Percentiles rank a stretch among this genome's conserved stretches.
Evolutionary conservation across 2,329 filamentous ascomycete genomes (phyloP).

Genomic region (Fusarium transvaalense): DNA sequence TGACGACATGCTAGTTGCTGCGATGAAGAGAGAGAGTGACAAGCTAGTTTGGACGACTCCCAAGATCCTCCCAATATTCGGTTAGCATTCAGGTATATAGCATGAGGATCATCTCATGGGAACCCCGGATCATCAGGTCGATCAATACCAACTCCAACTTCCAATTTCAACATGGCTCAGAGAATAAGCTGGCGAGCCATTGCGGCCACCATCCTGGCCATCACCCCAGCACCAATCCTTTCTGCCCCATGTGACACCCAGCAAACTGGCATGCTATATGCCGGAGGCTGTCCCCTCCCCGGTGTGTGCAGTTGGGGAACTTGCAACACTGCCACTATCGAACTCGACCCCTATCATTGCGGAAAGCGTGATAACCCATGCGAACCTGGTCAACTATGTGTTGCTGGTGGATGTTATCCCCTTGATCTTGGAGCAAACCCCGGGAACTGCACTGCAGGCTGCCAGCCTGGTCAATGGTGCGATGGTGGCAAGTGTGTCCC

Average conservation of each 20-base stretch:
- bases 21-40: not conserved
- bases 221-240: not conserved
- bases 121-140: constrained; percentile 1
- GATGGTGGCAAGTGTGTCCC: constrained; percentile 24
- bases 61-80: not conserved
- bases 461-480: constrained; percentile 37
- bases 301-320: constrained; percentile 34
- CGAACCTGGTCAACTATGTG: constrained; percentile 34
- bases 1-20: constrained; percentile 10
- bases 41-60: not conserved
- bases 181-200: constrained; percentile 27
- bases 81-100: constrained; percentile 25
- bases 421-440: constrained; percentile 12
- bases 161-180: constrained; percentile 13
- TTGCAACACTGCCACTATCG: constrained; percentile 36
- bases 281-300: constrained; percentile 33
- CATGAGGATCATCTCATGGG: constrained; percentile 4
- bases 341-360: constrained; percentile 29
- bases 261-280: constrained; percentile 16
- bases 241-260: constrained; percentile 3
- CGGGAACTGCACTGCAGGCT: constrained; percentile 10
- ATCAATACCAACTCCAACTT: constrained; percentile 27
- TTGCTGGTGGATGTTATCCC: constrained; percentile 30
- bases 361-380: constrained; percentile 29
- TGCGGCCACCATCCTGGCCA: constrained; percentile 3